These are phyloP conservation scores for Dipteronia dyeriana DNA, from an alignment of 345 rosid species.

Conservation along the genomic window DNA sequence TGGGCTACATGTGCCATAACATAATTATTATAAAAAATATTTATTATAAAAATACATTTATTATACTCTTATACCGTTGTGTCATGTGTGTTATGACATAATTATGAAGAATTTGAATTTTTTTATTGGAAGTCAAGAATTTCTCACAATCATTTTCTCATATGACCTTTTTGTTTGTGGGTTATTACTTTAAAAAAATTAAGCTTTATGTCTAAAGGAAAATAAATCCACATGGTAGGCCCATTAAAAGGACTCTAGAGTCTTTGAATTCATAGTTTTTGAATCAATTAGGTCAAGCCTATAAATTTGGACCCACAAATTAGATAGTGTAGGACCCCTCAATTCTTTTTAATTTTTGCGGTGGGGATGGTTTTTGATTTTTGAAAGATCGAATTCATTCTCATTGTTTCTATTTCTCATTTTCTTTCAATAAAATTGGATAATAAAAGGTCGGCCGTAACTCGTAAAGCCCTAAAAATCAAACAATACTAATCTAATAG, in stretches of 20 bases:
- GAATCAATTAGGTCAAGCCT: conserved; percentile 1
- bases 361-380: background rate
- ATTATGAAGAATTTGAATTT: background rate
- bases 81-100: too few relatives aligned
- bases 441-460: too few relatives aligned
- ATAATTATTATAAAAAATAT: too few relatives aligned
- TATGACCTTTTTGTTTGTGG: background rate
- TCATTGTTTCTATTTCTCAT: background rate
- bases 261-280: background rate
- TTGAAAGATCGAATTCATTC: background rate
- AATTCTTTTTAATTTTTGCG: too few relatives aligned
- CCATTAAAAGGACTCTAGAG: background rate
- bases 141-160: background rate
- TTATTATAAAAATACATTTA: too few relatives aligned
- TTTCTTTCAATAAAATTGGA: too few relatives aligned
- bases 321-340: background rate
- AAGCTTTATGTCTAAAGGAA: background rate
- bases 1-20: too few relatives aligned
- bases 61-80: too few relatives aligned
- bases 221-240: background rate
- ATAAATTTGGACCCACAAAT: background rate
- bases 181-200: conserved; percentile 1
- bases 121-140: background rate
- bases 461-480: too few relatives aligned
- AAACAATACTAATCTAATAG: background rate